Conservation (phyloP, 495 filamentous ascomycete genomes). For the Aspergillus indologenus region DNA sequence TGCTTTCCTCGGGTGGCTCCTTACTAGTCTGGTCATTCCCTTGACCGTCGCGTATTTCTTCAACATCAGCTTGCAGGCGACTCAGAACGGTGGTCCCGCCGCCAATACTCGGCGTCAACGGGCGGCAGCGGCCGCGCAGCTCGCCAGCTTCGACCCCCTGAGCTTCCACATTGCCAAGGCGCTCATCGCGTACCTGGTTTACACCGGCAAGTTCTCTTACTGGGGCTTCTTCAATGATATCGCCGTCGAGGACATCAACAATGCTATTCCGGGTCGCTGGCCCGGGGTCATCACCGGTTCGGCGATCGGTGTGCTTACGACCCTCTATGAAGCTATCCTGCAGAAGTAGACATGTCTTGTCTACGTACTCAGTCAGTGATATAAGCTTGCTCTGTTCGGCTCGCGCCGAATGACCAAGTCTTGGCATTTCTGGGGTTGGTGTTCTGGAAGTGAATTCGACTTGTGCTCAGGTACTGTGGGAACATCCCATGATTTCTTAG, state of each 20-base stretch:
- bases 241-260: conserved; percentile 59
- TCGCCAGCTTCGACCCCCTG: conserved; percentile 73
- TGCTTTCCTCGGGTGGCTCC: conserved; percentile 71
- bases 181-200: conserved; percentile 73
- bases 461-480: neutral
- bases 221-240: conserved; percentile 56
- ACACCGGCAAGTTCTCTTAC: conserved; percentile 65
- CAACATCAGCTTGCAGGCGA: conserved; percentile 64
- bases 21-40: conserved; percentile 69
- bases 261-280: conserved; percentile 67
- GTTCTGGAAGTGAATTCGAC: neutral
- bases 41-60: conserved; percentile 75
- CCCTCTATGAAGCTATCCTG: conserved; percentile 80
- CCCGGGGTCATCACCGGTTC: conserved; percentile 68
- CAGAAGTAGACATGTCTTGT: conserved; percentile 51
- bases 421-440: neutral
- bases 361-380: neutral
- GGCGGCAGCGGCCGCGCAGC: conserved; percentile 23
- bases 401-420: neutral
- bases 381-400: neutral
- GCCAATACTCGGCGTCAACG: conserved; percentile 20
- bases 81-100: conserved; percentile 26
- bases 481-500: too few relatives aligned
- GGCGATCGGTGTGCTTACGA: conserved; percentile 64
- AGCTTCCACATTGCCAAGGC: conserved; percentile 87